Base-by-base conservation (phyloP, 208 protist genomes). In the Crithidia bombi region DNA sequence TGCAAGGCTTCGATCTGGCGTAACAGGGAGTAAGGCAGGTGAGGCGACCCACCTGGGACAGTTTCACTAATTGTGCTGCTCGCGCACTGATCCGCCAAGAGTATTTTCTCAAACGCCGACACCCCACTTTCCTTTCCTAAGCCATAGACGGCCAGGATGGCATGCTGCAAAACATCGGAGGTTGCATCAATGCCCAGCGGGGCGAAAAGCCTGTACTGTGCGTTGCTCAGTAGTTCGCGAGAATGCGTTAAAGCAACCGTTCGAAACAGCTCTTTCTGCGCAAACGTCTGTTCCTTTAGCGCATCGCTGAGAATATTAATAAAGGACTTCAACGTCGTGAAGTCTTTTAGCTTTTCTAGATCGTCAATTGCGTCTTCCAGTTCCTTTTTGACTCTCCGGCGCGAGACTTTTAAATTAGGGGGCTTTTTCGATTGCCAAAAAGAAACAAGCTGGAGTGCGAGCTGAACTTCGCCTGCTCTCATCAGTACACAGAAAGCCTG, bases 31-130 rank as follows among this genome's bases (percentile, higher is more conserved):
- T 61, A 80, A n/a, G 74, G 68, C n/a, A 80, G 26, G 25, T 33
- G 68, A 11, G 59, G 39, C 26, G 69, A 49, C 25, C 61, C 61
- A 4, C 10, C 30, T 0, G 39, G 26, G 6, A 17, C 28, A 14
- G 23, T 25, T 54, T 54, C 35, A 11, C 38, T 33, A 3, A 32
- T 17, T 9, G 36, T 33, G 32, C 19, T 35, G 25, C 36, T 49
- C 23, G 61, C 44, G 46, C 69, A 68, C 59, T 76, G 72, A 30
- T 69, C 71, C 5, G 78, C 52, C 35, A 70, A 57, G 21, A 57
- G 33, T 2, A 84, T 11, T 10, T 80, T 84, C 41, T 80, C 79
- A 21, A 75, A 43, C 11, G 57, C 12, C 0, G 69, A 65, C 2
- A 80, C 52, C 26, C 73, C 79, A 11, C 69, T 69, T 6, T 46